Evolutionary conservation across 306 rosid species (phyloP), one percentile per base, ranked within the genome.

Genomic region (Rosa rugosa): DNA sequence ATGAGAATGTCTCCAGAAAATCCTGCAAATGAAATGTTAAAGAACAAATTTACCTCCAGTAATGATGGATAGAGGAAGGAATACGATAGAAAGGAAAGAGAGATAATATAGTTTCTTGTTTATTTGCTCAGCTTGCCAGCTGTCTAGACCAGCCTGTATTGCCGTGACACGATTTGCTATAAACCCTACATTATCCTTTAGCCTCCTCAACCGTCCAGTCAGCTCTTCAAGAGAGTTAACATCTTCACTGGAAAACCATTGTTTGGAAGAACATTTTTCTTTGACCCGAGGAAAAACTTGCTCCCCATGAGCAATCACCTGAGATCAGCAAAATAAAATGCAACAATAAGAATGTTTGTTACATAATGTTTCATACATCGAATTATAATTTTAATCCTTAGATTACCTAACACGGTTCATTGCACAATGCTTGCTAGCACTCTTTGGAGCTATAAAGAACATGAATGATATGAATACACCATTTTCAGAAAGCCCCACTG

Each of bases 51-150:
- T 82, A 92, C 99, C 96, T 88, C 99, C 98, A 5, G 98, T 95
- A 50, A 95, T 80, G 83, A 95, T 77, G 65, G 99, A 93, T 81
- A 95, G 56, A 12, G 99, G 99, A 67, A 95, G 97, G 91, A 95
- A 95, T 70, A 93, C 69, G 76, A 95, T 91, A 0, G 99, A 95
- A 67, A 93, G 96, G 87, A 95, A 95, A 0, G 97, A 95, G 27
- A 95, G 92, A 79, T 91, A 95, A 82, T 95, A 95, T 16, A 95
- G 93, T 75, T 95, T 95, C 86, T 83, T 85, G 87, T 95, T 95
- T 80, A 95, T 93, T 86, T 95, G 97, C 82, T 93, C 99, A 0
- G 97, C 84, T 71, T 95, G 98, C 99, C 97, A 95, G 80, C 94
- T 95, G 81, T 93, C 99, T 65, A 95, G 93, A 82, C 98, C 88